Percentiles rank a stretch among this genome's conserved stretches.
Evolutionary conservation across 345 rosid genomes (phyloP).

Genomic region (thale cress (Arabidopsis thaliana)): DNA sequence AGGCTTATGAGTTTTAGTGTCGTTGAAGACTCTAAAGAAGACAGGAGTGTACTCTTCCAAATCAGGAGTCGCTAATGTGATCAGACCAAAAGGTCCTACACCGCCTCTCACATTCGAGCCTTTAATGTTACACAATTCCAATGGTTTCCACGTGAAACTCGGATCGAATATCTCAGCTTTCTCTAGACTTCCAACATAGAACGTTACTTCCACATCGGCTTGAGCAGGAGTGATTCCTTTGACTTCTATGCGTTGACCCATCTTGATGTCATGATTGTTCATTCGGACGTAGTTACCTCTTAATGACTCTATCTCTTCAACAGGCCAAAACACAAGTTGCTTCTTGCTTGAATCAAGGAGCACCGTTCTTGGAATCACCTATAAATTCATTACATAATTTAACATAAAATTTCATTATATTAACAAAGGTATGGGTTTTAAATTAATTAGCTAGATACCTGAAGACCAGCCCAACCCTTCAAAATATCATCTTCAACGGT

Average conservation of each 20-base stretch:
- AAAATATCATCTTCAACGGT: constrained; percentile 38
- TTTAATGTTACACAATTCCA: constrained; percentile 56
- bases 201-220: constrained; percentile 82
- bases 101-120: constrained; percentile 62
- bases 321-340: constrained; percentile 77
- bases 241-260: constrained; percentile 59
- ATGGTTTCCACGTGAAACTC: constrained; percentile 52
- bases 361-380: constrained; percentile 70
- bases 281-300: constrained; percentile 50
- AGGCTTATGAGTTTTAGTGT: constrained; percentile 42
- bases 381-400: neutral
- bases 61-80: constrained; percentile 68
- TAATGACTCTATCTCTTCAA: constrained; percentile 63
- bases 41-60: constrained; percentile 80
- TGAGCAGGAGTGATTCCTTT: constrained; percentile 76
- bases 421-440: neutral
- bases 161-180: constrained; percentile 66
- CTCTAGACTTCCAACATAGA: constrained; percentile 58
- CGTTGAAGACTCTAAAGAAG: constrained; percentile 76
- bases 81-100: constrained; percentile 86
- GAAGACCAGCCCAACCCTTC: constrained; percentile 91
- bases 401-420: constrained; percentile 1
- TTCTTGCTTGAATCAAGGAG: constrained; percentile 63
- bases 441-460: constrained; percentile 46
- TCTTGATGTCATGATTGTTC: constrained; percentile 40